phyloP scores from a whole-genome alignment of 2,329 filamentous ascomycete species.

The Botrytis paeoniae region DNA sequence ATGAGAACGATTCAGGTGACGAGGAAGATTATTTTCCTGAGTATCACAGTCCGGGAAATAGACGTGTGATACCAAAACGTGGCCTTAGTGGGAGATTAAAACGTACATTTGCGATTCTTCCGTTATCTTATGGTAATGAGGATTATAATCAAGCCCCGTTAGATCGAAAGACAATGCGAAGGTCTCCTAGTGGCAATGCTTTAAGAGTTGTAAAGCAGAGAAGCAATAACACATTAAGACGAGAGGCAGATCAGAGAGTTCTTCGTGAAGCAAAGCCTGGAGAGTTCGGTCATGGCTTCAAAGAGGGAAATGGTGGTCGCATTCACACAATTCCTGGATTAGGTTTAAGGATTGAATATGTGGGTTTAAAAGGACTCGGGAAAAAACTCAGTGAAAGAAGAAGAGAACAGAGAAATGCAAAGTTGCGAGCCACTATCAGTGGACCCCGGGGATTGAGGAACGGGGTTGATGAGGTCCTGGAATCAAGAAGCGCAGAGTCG shows the following conservation, averaged over 20 bases:
- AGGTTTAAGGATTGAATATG: constrained; percentile 49
- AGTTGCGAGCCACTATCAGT: constrained; percentile 59
- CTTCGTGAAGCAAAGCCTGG: constrained; percentile 23
- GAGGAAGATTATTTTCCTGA: constrained; percentile 43
- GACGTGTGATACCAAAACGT: constrained; percentile 45
- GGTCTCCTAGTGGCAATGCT: constrained; percentile 55
- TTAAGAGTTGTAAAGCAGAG: constrained; percentile 55
- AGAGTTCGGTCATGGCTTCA: constrained; percentile 34
- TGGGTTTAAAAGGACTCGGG: constrained; percentile 50
- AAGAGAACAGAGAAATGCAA: constrained; percentile 56
- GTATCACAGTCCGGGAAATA: constrained; percentile 41
- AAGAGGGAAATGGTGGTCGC: constrained; percentile 34
- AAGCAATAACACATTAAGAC: constrained; percentile 41
- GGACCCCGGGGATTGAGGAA: constrained; percentile 45
- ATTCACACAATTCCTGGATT: constrained; percentile 35
- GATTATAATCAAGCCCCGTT: constrained; percentile 39
- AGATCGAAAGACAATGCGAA: constrained; percentile 56
- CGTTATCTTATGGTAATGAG: constrained; percentile 45
- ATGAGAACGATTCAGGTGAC: constrained; percentile 37
- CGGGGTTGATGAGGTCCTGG: constrained; percentile 37
- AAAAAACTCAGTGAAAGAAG: constrained; percentile 56
- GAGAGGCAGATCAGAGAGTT: constrained; percentile 24
- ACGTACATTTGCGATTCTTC: constrained; percentile 59
- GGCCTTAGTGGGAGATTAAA: constrained; percentile 47
- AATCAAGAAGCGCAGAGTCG: constrained; percentile 11